A percentile compares a stretch with the other conserved stretches of the same genome.
Conservation (phyloP, 164 flowering plant genomes). For the Saururus chinensis region DNA sequence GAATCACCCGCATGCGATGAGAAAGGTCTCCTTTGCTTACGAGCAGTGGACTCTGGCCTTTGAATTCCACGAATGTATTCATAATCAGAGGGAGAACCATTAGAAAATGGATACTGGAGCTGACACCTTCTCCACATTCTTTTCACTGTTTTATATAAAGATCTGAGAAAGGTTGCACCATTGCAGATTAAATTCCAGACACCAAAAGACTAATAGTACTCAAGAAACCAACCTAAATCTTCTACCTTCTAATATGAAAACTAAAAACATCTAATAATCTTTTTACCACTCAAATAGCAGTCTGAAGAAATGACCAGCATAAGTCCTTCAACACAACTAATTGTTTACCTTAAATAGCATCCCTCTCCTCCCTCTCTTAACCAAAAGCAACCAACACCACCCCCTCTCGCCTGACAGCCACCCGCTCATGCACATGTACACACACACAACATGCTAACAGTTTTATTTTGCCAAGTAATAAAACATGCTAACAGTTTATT, state of each 20-base stretch:
- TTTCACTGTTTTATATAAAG: conserved; percentile 11
- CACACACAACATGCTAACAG: too few species aligned
- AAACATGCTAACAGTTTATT: neutral
- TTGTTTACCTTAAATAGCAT: too few species aligned
- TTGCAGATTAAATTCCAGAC: neutral
- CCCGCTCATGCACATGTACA: too few species aligned
- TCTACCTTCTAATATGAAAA: too few species aligned
- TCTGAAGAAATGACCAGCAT: too few species aligned
- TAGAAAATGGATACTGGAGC: conserved; percentile 18
- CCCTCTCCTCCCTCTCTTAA: too few species aligned
- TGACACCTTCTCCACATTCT: conserved; percentile 14
- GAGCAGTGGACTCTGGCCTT: conserved; percentile 10
- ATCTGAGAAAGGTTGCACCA: conserved; percentile 26
- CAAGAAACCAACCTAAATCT: neutral
- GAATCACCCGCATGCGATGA: conserved; percentile 18
- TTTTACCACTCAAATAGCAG: too few species aligned
- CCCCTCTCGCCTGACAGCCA: too few species aligned
- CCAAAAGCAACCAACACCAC: too few species aligned
- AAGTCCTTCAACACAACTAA: too few species aligned
- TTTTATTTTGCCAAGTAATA: too few species aligned
- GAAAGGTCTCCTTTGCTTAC: conserved; percentile 11
- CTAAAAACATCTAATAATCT: too few species aligned
- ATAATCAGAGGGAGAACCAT: conserved; percentile 12
- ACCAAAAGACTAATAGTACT: neutral
- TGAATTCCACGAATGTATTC: conserved; percentile 9